Conservation (phyloP, 164 flowering plant genomes). For the Tinospora cordifolia region DNA sequence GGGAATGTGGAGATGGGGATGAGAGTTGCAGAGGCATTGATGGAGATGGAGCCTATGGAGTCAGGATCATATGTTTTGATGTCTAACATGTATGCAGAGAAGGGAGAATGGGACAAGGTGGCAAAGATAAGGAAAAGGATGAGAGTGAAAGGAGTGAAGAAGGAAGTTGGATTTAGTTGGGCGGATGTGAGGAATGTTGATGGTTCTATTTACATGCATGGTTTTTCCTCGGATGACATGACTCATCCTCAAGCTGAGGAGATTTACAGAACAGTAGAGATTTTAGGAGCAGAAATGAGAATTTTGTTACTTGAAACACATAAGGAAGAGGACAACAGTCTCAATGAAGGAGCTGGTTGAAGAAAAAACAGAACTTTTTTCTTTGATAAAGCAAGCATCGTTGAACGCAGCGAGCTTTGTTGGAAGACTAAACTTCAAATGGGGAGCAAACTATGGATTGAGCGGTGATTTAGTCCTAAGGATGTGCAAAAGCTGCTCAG, state of each 20-base stretch:
- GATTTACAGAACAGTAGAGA: slow-evolving; percentile 49
- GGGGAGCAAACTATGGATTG: too few relatives aligned
- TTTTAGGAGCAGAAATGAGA: slow-evolving; percentile 51
- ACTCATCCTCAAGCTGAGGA: slow-evolving; percentile 57
- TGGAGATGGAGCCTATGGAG: slow-evolving; percentile 58
- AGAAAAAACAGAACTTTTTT: too few relatives aligned
- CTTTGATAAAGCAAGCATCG: too few relatives aligned
- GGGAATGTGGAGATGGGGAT: slow-evolving; percentile 70
- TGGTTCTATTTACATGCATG: slow-evolving; percentile 44
- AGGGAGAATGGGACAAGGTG: slow-evolving; percentile 79
- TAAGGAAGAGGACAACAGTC: slow-evolving; percentile 7
- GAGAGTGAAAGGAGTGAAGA: slow-evolving; percentile 64
- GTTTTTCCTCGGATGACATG: slow-evolving; percentile 69
- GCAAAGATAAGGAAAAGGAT: slow-evolving; percentile 63
- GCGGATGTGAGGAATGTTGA: slow-evolving; percentile 50
- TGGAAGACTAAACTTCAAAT: too few relatives aligned
- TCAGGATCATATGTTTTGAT: slow-evolving; percentile 79
- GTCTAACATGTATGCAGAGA: slow-evolving; percentile 84
- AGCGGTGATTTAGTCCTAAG: too few relatives aligned
- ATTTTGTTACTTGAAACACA: slow-evolving; percentile 14
- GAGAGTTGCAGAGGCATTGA: slow-evolving; percentile 44
- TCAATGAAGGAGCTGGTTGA: neutral
- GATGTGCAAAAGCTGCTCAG: too few relatives aligned
- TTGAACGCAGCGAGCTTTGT: too few relatives aligned
- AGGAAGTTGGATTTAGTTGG: slow-evolving; percentile 89